Base-by-base conservation (phyloP, 225 moss, liverwort and hornwort genomes). In the Bryum argenteum region DNA sequence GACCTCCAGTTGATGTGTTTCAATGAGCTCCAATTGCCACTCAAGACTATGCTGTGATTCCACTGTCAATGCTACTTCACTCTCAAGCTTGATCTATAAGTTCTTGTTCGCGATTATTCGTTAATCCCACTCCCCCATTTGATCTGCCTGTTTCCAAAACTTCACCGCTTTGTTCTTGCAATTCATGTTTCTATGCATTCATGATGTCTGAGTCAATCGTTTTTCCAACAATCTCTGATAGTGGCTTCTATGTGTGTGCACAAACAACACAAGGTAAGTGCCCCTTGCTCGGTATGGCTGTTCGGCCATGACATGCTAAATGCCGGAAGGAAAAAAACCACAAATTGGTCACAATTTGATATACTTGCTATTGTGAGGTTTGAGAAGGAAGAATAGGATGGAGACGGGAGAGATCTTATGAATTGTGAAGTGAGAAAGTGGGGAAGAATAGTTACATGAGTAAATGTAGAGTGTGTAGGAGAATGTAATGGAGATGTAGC, bases 11-110 rank as follows among this genome's bases (percentile, higher is more conserved):
- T 96, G 96, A 51, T 96, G 93, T 44, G 93, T 96, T 75, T 96
- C 93, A 61, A 96, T 93, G 12, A 96, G 88, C 69, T 96, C 96
- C 73, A 96, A 69, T 73, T 93, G 93, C 70, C 96, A 85, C 78
- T 96, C 96, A 37, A 96, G 84, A 71, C 90, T 93, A 57, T 96
- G 96, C 48, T 96, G 93, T 51, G 96, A 93, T 78, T 93, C 96
- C 65, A 96, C 96, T 15, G 93, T 93, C 61, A 85, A 89, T 41
- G 96, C 93, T 54, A 96, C 93, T 72, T 96, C 96, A 74, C 91
- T 96, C 93, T 96, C 96, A 41, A 96, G 91, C 83, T 90, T 93
- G 21, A 96, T 93, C 51, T 93, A 79, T 56, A 96, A 82, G 56
- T 93, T 96, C 43, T 93, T 82, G 69, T 96, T 93, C 69, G 84